Base-by-base conservation (phyloP, 129 eudicot genomes). In the Helianthus tuberosus region DNA sequence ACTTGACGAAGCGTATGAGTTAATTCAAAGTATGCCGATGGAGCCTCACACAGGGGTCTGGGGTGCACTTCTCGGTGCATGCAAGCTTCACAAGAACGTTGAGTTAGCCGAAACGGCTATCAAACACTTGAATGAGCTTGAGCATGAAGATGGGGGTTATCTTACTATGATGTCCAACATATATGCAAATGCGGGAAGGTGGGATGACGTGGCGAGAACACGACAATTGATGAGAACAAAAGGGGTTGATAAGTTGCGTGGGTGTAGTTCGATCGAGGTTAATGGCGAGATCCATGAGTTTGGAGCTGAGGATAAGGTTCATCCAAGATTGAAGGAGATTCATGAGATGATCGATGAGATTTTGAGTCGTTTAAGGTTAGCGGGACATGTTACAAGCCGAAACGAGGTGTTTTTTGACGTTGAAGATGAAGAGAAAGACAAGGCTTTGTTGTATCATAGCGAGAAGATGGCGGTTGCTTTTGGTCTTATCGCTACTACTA, bases 281-380 rank as follows among this genome's bases (percentile, higher is more conserved):
- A 79, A 78, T 61, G 84, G 86, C 5, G 68, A 78, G 66, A 78
- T 85, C 46, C 84, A 85, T 67, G 89, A 85, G 77, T 81, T 85
- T 78, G 82, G 82, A 54, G 82, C 82, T 0, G 77, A 73, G 32
- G 77, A 78, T 3, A 77, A 78, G 67, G 20, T 54, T 47, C 82
- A 78, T 29, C 77, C 77, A 0, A 64, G 77, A 6, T 61, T 78
- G 16, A n/a, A 53, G 27, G 78, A 78, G 73, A 73, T 73, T 47
- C 61, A 48, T 29, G 69, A 47, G 36, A 72, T 78, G 82, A 71
- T 78, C 17, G 68, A 71, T 53, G 77, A 72, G 77, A 78, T 78
- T 5, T 51, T 15, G 13, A 66, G 73, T 53, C 68, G 77, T 64
- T 78, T 78, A 17, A 48, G 68, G 76, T n/a, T 11, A 20, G 73